Conservation (phyloP, 2,329 filamentous ascomycete genomes). For the Arachnopeziza araneosa region DNA sequence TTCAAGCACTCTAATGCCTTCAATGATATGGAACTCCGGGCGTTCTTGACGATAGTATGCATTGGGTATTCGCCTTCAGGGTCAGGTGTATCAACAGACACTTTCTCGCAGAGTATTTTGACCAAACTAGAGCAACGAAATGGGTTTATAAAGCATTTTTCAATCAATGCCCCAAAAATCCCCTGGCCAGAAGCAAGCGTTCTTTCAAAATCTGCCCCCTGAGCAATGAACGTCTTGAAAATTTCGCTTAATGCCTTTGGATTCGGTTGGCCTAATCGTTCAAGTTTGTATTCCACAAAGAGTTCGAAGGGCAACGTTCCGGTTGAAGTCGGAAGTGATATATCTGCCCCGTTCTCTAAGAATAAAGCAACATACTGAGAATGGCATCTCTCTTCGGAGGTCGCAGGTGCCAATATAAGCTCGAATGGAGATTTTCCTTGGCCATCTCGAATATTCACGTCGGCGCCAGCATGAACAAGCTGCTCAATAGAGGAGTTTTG, state of each 20-base stretch:
- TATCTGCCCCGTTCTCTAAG: neutral
- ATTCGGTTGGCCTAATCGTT: neutral
- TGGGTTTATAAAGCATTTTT: neutral
- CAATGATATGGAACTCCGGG: neutral
- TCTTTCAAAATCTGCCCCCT: neutral
- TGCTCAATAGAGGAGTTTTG: neutral
- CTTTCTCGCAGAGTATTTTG: neutral
- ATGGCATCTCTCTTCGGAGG: neutral
- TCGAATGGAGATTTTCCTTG: neutral
- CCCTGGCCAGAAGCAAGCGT: neutral
- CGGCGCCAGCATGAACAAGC: neutral
- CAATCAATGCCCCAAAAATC: neutral
- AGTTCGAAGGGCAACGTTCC: neutral
- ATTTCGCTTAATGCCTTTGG: neutral
- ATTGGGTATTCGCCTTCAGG: neutral
- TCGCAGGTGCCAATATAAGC: neutral
- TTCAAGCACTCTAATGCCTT: neutral
- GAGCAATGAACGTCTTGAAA: neutral
- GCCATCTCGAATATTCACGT: neutral
- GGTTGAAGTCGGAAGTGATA: neutral
- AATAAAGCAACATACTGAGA: neutral
- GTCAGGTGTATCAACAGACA: neutral
- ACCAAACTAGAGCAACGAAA: neutral
- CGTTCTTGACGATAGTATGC: neutral
- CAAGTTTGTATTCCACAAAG: neutral